phyloP scores from a whole-genome alignment of 768 basidiomycete species.

The Suillus variegatus region DNA sequence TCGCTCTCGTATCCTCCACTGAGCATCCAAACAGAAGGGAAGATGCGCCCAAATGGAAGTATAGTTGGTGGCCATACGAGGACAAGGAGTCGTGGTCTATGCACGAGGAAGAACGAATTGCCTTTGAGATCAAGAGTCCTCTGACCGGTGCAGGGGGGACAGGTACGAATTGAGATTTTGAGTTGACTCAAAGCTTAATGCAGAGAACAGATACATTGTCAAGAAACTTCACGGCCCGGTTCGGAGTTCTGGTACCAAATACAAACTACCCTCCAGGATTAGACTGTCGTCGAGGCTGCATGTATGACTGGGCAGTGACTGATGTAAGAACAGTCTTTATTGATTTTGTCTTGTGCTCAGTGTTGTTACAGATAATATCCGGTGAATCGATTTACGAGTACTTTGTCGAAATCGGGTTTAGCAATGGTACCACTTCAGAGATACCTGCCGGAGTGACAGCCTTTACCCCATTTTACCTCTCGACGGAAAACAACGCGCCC shows the following conservation, averaged over 20 bases:
- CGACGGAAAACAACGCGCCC: background rate
- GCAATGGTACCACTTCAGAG: constrained; percentile 20
- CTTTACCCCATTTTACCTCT: constrained; percentile 16
- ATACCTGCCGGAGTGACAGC: constrained; percentile 20
- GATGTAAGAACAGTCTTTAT: background rate
- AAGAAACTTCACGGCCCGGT: background rate
- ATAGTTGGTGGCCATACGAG: background rate
- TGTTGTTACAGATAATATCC: background rate
- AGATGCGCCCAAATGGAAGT: background rate
- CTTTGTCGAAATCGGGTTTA: constrained; percentile 17
- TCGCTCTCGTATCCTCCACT: background rate
- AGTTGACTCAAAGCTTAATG: constrained; percentile 4
- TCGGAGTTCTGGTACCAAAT: constrained; percentile 20
- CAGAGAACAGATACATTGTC: background rate
- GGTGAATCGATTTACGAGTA: constrained; percentile 18
- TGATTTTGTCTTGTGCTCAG: background rate
- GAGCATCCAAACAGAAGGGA: background rate
- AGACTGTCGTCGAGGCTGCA: constrained; percentile 2
- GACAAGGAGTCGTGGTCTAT: constrained; percentile 20
- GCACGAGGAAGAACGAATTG: constrained; percentile 19
- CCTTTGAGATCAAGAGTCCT: constrained; percentile 18
- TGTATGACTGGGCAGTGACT: background rate
- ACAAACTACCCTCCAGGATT: constrained; percentile 24
- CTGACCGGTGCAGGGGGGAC: background rate
- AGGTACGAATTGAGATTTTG: background rate